A percentile compares a stretch with the other conserved stretches of the same genome.
Conservation (phyloP, 176 grass and related monocot genomes). For the Pontederia paniculata region DNA sequence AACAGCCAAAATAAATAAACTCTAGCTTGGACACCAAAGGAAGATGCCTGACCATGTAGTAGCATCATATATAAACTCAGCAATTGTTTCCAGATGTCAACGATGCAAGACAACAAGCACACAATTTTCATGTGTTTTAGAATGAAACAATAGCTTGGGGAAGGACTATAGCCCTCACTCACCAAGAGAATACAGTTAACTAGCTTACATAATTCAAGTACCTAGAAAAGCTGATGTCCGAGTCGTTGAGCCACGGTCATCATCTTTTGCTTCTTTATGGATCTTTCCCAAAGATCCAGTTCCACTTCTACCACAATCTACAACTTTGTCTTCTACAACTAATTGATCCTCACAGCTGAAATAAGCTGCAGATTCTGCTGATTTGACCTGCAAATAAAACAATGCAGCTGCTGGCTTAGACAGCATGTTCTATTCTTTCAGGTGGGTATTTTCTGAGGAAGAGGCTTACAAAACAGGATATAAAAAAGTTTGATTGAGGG, state of each 20-base stretch:
- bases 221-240: conserved; percentile 16
- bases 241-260: conserved; percentile 18
- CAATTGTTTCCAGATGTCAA: no score
- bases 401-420: no score
- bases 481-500: no score
- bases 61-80: no score
- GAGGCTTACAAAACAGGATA: no score
- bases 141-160: background rate
- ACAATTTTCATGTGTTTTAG: background rate
- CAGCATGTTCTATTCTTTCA: no score
- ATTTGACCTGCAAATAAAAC: conserved; percentile 32
- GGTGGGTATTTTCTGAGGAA: no score
- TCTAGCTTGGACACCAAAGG: no score
- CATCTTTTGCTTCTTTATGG: conserved; percentile 15
- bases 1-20: no score
- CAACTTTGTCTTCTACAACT: conserved; percentile 8
- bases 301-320: conserved; percentile 28
- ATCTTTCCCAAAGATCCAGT: conserved; percentile 20
- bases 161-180: background rate
- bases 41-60: no score
- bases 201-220: background rate
- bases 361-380: conserved; percentile 48
- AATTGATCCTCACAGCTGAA: conserved; percentile 30
- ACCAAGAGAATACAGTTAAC: background rate
- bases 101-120: no score